Base-by-base conservation (phyloP, 805 yeast genomes). In the Debaryomyces maramus region DNA sequence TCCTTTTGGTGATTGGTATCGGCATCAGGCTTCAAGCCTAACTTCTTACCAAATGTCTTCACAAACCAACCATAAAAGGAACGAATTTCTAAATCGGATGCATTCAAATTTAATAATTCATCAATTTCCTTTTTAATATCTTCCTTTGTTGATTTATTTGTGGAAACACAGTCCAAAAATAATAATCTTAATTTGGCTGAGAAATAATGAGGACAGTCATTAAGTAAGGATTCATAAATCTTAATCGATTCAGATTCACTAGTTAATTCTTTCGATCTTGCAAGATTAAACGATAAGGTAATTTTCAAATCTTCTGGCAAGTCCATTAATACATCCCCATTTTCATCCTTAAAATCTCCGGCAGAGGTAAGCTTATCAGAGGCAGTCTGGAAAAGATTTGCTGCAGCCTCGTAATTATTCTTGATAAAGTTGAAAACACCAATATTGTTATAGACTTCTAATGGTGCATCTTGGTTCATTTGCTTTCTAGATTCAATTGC, bases 31-130 rank as follows among this genome's bases (percentile, higher is more conserved):
- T 72, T 61, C 38, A 70, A 55, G 19, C 77, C 75, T 21, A 68
- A 46, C 46, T 72, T 76, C 48, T 73, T 73, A 21, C 84, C 81
- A 55, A 74, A 74, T 44, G 77, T 78, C 44, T 76, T 75, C 50
- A 89, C 67, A 55, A 79, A 88, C 97, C 98, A 93, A 22, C 95
- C 93, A 59, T 85, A 88, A 51, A 93, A 85, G 0, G 98, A 85
- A 46, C 99, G 81, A 2, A 88, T 81, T 58, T 90, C 97, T 44
- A 88, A 65, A 54, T 88, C 78, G 7, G 80, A 77, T 1, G 80
- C 73, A 44, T 78, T 71, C 10, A 70, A 61, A 3, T 65, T 61
- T 36, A 91, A 61, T 4, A 93, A 64, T 3, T 66, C 54, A 30
- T 76, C 72, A 43, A 88, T 67, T 45, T 81, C 83, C 4, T 71